Evolutionary conservation across 2,329 filamentous ascomycete species (phyloP).

Genomic region (Tolypocladium pustulatum): DNA sequence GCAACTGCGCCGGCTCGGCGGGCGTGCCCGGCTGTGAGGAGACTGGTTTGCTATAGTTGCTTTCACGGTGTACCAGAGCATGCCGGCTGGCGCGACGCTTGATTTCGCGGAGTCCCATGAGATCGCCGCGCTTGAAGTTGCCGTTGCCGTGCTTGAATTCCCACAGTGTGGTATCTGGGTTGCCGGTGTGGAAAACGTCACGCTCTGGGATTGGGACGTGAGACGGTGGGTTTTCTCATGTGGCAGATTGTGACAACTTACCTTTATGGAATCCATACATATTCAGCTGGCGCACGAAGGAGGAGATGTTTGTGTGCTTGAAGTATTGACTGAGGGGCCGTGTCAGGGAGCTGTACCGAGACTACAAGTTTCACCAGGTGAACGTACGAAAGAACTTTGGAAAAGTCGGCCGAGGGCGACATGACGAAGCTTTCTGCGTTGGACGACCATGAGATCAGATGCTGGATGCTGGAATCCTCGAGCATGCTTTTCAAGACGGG

Average conservation of each 20-base stretch:
- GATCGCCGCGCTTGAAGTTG: conserved; percentile 90
- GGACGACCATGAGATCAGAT: conserved; percentile 92
- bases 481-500: conserved; percentile 65
- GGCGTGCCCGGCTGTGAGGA: conserved; percentile 76
- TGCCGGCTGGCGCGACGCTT: conserved; percentile 90
- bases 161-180: conserved; percentile 89
- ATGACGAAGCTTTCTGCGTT: conserved; percentile 97
- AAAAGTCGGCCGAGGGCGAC: conserved; percentile 95
- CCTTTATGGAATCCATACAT: conserved; percentile 99
- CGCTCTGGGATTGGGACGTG: conserved; percentile 52
- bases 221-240: neutral
- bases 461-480: conserved; percentile 84
- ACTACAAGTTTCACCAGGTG: neutral
- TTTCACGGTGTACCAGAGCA: conserved; percentile 86
- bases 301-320: conserved; percentile 98
- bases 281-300: conserved; percentile 93
- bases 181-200: conserved; percentile 94
- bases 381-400: conserved; percentile 93
- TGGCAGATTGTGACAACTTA: conserved; percentile 23
- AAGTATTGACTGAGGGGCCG: conserved; percentile 74
- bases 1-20: conserved; percentile 62
- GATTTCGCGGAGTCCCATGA: conserved; percentile 86
- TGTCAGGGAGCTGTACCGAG: conserved; percentile 1
- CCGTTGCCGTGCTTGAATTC: conserved; percentile 98
- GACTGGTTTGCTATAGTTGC: conserved; percentile 65